phyloP scores from a whole-genome alignment of 306 rosid genomes.

The Lagenaria siceraria region DNA sequence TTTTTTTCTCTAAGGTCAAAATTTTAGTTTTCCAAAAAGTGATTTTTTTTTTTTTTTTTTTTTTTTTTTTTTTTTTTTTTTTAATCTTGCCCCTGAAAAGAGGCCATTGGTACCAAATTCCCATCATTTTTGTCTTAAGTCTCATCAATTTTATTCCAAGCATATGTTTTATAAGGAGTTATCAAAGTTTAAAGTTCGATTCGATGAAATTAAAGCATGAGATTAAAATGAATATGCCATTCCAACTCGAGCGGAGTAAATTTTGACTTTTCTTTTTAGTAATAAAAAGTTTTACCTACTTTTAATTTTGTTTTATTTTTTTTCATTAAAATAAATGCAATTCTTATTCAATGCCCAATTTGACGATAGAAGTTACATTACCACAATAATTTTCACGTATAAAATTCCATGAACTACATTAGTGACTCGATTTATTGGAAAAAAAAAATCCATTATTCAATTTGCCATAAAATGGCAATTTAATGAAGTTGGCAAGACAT shows the following conservation, averaged over 20 bases:
- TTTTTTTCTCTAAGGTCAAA: too few relatives aligned
- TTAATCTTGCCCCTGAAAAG: too few relatives aligned
- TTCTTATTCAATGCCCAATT: not conserved
- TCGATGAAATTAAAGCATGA: not conserved
- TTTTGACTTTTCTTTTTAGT: too few relatives aligned
- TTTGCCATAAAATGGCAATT: not conserved
- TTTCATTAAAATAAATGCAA: not conserved
- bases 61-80: too few relatives aligned
- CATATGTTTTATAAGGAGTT: too few relatives aligned
- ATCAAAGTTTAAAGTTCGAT: not conserved
- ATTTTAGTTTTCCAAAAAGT: too few relatives aligned
- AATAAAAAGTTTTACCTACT: too few relatives aligned
- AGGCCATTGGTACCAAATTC: too few relatives aligned
- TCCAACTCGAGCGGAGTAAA: not conserved
- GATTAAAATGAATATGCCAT: not conserved
- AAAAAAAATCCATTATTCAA: not conserved
- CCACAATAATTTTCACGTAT: not conserved
- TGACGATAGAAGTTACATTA: not conserved
- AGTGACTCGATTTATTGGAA: not conserved
- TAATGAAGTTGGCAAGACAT: not conserved
- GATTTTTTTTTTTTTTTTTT: too few relatives aligned
- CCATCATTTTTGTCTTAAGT: too few relatives aligned
- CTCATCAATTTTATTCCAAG: too few relatives aligned
- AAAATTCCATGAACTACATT: not conserved
- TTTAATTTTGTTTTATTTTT: not conserved